phyloP scores from a whole-genome alignment of 495 filamentous ascomycete genomes.

The Amniculicola lignicola region DNA sequence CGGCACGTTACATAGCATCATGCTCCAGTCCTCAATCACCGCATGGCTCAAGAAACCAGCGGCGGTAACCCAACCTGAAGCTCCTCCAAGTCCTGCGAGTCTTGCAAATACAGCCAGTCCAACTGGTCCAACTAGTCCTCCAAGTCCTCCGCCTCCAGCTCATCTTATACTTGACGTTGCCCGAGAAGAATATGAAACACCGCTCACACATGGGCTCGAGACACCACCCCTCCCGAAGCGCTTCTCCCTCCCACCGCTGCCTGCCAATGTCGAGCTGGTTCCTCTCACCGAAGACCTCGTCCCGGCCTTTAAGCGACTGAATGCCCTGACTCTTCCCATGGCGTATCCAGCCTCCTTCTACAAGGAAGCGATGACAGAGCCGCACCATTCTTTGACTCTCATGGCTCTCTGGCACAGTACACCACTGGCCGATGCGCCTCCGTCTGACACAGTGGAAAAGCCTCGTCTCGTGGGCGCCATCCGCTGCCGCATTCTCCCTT shows the following conservation, averaged over 20 bases:
- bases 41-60: constrained; percentile 42
- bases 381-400: constrained; percentile 68
- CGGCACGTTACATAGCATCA: no score
- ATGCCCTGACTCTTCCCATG: constrained; percentile 78
- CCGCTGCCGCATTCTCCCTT: constrained; percentile 70
- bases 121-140: neutral
- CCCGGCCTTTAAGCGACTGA: constrained; percentile 74
- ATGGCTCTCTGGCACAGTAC: constrained; percentile 64
- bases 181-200: neutral
- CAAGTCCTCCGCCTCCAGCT: neutral
- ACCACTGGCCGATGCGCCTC: constrained; percentile 41
- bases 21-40: constrained; percentile 41
- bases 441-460: constrained; percentile 11
- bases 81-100: neutral
- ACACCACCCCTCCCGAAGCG: constrained; percentile 8
- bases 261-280: constrained; percentile 38
- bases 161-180: neutral
- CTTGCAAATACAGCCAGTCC: neutral
- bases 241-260: constrained; percentile 31
- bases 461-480: constrained; percentile 55
- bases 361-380: constrained; percentile 65
- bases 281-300: constrained; percentile 49
- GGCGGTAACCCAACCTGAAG: constrained; percentile 19
- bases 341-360: constrained; percentile 88
- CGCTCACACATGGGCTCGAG: constrained; percentile 8